These are phyloP conservation scores for Ampelocalamus luodianensis DNA, from an alignment of 176 grass and related monocot species.

Conservation along the genomic window DNA sequence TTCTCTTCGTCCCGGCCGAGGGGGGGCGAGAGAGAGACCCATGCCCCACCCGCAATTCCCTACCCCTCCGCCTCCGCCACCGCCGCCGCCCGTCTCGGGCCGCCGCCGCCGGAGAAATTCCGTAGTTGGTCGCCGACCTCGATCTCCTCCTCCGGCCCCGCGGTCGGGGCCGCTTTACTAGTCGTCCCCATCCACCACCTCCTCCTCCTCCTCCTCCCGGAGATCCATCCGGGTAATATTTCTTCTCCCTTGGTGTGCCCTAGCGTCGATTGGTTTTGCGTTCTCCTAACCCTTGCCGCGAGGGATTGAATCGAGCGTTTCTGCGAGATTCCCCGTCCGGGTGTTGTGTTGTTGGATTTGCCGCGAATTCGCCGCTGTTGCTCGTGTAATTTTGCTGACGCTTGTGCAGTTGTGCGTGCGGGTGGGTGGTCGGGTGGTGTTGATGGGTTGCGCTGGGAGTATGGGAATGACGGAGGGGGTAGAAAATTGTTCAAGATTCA, in stretches of 20 bases:
- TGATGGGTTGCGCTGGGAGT: not conserved
- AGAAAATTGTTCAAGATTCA: conserved; percentile 12
- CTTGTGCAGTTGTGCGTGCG: not conserved
- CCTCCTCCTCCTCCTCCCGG: not conserved
- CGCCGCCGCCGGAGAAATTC: not conserved
- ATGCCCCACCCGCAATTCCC: not conserved
- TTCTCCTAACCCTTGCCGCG: not conserved
- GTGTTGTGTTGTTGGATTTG: not conserved
- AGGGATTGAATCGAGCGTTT: not conserved
- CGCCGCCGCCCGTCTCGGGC: not conserved
- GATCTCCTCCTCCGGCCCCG: not conserved
- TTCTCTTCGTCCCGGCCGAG: conserved; percentile 6
- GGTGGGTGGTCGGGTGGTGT: not conserved
- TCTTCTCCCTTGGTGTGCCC: not conserved
- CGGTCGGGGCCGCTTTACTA: not conserved
- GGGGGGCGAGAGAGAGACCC: not conserved
- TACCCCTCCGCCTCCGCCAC: not conserved
- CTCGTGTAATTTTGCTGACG: not conserved
- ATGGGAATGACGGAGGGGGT: not conserved
- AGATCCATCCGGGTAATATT: conserved; percentile 35
- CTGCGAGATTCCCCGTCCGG: not conserved
- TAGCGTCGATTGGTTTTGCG: not conserved
- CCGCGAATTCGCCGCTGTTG: not conserved
- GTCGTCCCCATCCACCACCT: not conserved
- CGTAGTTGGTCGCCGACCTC: not conserved